Evolutionary conservation across 176 grass and related monocot species (phyloP).

Genomic region (Bolboschoenus planiculmis): DNA sequence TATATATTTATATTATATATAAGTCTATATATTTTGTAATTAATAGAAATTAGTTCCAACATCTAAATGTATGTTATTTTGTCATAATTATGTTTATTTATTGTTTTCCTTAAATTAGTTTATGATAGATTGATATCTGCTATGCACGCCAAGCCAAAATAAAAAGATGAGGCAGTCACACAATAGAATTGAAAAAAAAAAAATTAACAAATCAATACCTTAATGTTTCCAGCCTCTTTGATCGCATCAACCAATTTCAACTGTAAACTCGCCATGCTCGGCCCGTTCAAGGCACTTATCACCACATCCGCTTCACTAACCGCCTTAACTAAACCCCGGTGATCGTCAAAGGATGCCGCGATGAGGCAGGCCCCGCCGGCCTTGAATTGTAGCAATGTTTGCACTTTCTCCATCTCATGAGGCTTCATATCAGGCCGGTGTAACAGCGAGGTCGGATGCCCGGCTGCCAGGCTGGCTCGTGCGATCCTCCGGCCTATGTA

Average conservation of each 20-base stretch:
- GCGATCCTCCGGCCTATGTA: conserved; percentile 29
- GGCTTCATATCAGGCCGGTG: conserved; percentile 41
- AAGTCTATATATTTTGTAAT: too few relatives aligned
- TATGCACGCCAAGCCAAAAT: too few relatives aligned
- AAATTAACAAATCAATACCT: conserved; percentile 23
- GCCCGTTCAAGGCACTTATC: conserved; percentile 34
- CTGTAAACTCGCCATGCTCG: conserved; percentile 26
- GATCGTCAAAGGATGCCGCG: conserved; percentile 40
- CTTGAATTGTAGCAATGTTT: conserved; percentile 47
- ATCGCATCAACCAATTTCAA: conserved; percentile 59
- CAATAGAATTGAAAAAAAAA: too few relatives aligned
- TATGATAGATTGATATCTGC: too few relatives aligned
- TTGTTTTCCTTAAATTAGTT: too few relatives aligned
- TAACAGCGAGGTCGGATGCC: conserved; percentile 41
- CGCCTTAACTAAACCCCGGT: conserved; percentile 33
- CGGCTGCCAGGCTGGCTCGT: too few relatives aligned
- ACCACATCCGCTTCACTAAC: conserved; percentile 58
- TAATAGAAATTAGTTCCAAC: too few relatives aligned
- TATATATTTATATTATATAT: too few relatives aligned
- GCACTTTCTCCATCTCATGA: conserved; percentile 28
- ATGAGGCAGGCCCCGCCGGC: conserved; percentile 37
- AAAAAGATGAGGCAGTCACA: too few relatives aligned
- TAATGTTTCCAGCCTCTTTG: conserved; percentile 57
- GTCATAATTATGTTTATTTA: too few relatives aligned
- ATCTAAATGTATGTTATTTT: too few relatives aligned